phyloP scores from a whole-genome alignment of 495 filamentous ascomycete species.

The Lophiotrema nucula region DNA sequence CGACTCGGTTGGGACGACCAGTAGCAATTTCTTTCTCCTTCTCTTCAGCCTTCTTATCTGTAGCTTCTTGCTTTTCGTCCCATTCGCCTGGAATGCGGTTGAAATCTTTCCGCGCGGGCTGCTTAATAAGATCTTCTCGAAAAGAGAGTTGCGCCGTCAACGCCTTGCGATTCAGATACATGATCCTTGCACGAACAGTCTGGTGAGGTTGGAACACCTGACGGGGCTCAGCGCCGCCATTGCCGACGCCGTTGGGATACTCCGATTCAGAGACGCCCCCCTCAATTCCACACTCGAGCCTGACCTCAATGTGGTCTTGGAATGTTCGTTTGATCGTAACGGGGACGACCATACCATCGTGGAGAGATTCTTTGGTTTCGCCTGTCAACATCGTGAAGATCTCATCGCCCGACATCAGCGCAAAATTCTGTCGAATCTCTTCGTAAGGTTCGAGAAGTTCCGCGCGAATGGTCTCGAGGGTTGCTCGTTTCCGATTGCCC shows the following conservation, averaged over 20 bases:
- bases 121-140: constrained; percentile 71
- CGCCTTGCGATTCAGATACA: constrained; percentile 77
- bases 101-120: constrained; percentile 61
- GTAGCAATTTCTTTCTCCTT: constrained; percentile 77
- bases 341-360: constrained; percentile 85
- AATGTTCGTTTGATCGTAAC: constrained; percentile 84
- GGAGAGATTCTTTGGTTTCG: constrained; percentile 79
- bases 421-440: constrained; percentile 82
- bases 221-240: constrained; percentile 52
- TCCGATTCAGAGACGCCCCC: constrained; percentile 75
- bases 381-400: constrained; percentile 97
- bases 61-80: constrained; percentile 76
- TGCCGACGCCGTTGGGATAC: constrained; percentile 58
- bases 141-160: constrained; percentile 81
- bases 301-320: constrained; percentile 87
- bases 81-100: constrained; percentile 77
- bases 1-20: constrained; percentile 83
- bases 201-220: constrained; percentile 68
- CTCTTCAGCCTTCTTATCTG: constrained; percentile 68
- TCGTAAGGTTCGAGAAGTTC: constrained; percentile 92
- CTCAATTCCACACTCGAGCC: constrained; percentile 90
- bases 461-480: constrained; percentile 91
- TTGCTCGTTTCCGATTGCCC: constrained; percentile 90
- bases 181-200: constrained; percentile 81
- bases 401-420: constrained; percentile 67